Evolutionary conservation across 306 rosid genomes (phyloP).

Genomic region (Amphicarpaea edgeworthii): DNA sequence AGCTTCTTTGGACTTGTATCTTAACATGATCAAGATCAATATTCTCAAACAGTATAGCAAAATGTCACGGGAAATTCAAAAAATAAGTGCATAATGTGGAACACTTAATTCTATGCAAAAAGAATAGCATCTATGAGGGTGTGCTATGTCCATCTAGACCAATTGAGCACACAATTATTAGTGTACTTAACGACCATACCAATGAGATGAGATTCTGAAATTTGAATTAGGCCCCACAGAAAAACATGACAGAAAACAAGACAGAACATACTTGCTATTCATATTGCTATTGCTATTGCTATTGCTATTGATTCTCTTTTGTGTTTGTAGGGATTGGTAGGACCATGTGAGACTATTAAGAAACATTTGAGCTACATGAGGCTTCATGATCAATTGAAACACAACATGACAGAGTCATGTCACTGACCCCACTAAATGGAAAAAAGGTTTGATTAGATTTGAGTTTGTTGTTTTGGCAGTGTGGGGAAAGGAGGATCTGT

Average conservation of each 20-base stretch:
- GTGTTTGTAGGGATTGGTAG: slow-evolving; percentile 6
- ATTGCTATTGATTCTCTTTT: slow-evolving; percentile 5
- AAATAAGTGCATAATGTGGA: background rate
- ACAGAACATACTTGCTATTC: background rate
- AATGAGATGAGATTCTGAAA: slow-evolving; percentile 4
- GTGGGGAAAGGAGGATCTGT: background rate
- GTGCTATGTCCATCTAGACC: slow-evolving; percentile 18
- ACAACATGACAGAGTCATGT: background rate
- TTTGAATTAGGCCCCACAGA: slow-evolving; percentile 16
- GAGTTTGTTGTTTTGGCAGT: slow-evolving; percentile 7
- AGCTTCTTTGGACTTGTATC: slow-evolving; percentile 17
- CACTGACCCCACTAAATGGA: background rate
- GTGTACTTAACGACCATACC: no score
- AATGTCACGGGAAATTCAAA: background rate
- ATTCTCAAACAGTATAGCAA: slow-evolving; percentile 7
- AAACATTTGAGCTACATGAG: background rate
- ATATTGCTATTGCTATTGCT: no score
- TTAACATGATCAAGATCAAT: background rate
- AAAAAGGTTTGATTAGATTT: slow-evolving; percentile 1
- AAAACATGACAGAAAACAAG: slow-evolving; percentile 1
- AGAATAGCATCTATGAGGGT: background rate
- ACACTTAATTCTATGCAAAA: background rate
- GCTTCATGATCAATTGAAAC: slow-evolving; percentile 3
- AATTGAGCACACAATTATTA: slow-evolving; percentile 2
- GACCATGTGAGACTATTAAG: background rate